Percentiles rank a stretch among this genome's conserved stretches.
phyloP scores from a whole-genome alignment of 495 filamentous ascomycete genomes.

The Tricharina praecox region DNA sequence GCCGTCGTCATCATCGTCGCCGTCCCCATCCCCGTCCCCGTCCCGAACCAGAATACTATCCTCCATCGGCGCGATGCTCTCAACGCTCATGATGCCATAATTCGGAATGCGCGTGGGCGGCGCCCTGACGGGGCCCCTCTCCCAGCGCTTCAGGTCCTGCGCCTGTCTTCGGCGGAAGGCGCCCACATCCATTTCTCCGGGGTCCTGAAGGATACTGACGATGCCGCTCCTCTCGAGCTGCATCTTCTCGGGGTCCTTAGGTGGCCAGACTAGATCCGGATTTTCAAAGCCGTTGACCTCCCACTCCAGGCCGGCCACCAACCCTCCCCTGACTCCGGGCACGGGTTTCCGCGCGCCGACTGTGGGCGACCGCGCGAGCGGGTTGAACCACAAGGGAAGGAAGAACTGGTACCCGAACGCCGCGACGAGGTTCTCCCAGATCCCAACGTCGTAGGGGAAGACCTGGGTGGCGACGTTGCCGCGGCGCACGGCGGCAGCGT shows the following conservation, averaged over 20 bases:
- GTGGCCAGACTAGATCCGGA: slow-evolving; percentile 53
- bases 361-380: slow-evolving; percentile 34
- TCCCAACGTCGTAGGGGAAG: slow-evolving; percentile 82
- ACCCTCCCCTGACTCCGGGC: slow-evolving; percentile 7
- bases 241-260: slow-evolving; percentile 68
- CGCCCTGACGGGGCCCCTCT: too few species aligned
- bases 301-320: slow-evolving; percentile 33
- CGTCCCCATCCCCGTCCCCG: too few species aligned
- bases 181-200: too few species aligned
- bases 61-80: too few species aligned
- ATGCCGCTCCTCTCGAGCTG: slow-evolving; percentile 34
- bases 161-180: too few species aligned
- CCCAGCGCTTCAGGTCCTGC: too few species aligned
- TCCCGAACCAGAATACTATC: too few species aligned
- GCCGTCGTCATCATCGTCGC: too few species aligned
- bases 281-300: slow-evolving; percentile 81
- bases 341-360: too few species aligned
- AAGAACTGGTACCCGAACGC: slow-evolving; percentile 47
- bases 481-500: slow-evolving; percentile 53
- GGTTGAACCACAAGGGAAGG: slow-evolving; percentile 34
- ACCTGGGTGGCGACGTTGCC: slow-evolving; percentile 49
- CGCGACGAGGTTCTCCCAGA: slow-evolving; percentile 59
- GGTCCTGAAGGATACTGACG: too few species aligned
- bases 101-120: too few species aligned
- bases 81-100: too few species aligned